These are phyloP conservation scores for Trichoderma cornu-damae DNA, from an alignment of 2,329 filamentous ascomycete species.

Conservation along the genomic window DNA sequence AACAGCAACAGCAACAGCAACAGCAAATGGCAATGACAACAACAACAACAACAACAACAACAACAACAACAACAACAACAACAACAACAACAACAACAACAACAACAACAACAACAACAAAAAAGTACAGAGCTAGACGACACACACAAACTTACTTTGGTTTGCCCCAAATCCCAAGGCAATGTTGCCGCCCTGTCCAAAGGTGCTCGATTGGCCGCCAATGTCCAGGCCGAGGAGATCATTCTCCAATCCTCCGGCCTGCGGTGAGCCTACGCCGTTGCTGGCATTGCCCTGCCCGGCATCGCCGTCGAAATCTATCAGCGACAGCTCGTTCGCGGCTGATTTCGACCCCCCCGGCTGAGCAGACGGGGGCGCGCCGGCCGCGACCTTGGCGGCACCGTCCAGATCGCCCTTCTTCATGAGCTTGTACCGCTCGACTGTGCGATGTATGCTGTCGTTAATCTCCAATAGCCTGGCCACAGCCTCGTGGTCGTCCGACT, in stretches of 20 bases:
- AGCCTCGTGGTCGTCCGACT: conserved; percentile 93
- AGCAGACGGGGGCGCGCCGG: conserved; percentile 57
- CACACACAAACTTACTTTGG: conserved; percentile 60
- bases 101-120: no score
- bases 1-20: no score
- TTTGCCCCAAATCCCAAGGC: conserved; percentile 73
- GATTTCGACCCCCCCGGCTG: conserved; percentile 53
- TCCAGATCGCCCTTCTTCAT: conserved; percentile 93
- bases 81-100: no score
- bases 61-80: no score
- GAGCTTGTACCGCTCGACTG: conserved; percentile 89
- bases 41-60: no score
- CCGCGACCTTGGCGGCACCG: conserved; percentile 74
- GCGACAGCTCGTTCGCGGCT: conserved; percentile 67
- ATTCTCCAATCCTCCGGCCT: conserved; percentile 70
- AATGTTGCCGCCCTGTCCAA: conserved; percentile 74
- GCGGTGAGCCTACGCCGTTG: conserved; percentile 39
- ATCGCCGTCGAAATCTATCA: conserved; percentile 83
- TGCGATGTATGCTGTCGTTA: conserved; percentile 97
- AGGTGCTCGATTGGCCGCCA: conserved; percentile 54
- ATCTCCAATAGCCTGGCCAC: conserved; percentile 94
- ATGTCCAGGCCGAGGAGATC: conserved; percentile 87
- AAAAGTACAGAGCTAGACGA: no score
- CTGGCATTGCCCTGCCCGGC: conserved; percentile 50
- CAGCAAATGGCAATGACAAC: no score